These are phyloP conservation scores for Pseudogymnoascus sp. DNA, from an alignment of 2,329 filamentous ascomycete species.

Conservation along the genomic window DNA sequence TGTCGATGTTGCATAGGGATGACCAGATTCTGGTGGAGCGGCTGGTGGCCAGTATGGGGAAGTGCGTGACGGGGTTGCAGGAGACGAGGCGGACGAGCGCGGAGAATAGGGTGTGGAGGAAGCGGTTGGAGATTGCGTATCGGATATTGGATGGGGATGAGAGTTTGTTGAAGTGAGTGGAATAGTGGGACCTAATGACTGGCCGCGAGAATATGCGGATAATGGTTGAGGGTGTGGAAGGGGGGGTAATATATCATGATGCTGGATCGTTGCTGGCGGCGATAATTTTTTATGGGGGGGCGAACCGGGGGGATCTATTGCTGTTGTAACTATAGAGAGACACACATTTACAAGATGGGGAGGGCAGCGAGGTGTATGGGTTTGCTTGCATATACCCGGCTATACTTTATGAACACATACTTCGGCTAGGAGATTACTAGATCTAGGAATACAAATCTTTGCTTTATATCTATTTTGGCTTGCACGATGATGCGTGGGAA, in stretches of 20 bases:
- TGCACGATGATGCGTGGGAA: not conserved
- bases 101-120: constrained; percentile 56
- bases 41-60: constrained; percentile 50
- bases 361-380: not conserved
- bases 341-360: not conserved
- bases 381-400: constrained; percentile 1
- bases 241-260: not conserved
- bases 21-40: constrained; percentile 54
- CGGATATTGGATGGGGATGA: constrained; percentile 64
- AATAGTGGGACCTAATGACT: not conserved
- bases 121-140: constrained; percentile 67
- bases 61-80: constrained; percentile 51
- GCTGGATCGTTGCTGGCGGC: not conserved
- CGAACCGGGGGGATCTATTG: not conserved
- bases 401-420: not conserved
- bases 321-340: not conserved
- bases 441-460: not conserved
- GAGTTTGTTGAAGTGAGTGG: constrained; percentile 24
- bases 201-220: not conserved
- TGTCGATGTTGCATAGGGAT: constrained; percentile 34
- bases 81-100: constrained; percentile 46
- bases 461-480: not conserved
- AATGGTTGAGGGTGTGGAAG: not conserved
- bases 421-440: not conserved
- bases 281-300: not conserved